Percentiles rank a stretch among this genome's conserved stretches.
These are phyloP conservation scores for Pyrenochaeta sp. DNA, from an alignment of 2,329 filamentous ascomycete genomes.

Conservation along the genomic window DNA sequence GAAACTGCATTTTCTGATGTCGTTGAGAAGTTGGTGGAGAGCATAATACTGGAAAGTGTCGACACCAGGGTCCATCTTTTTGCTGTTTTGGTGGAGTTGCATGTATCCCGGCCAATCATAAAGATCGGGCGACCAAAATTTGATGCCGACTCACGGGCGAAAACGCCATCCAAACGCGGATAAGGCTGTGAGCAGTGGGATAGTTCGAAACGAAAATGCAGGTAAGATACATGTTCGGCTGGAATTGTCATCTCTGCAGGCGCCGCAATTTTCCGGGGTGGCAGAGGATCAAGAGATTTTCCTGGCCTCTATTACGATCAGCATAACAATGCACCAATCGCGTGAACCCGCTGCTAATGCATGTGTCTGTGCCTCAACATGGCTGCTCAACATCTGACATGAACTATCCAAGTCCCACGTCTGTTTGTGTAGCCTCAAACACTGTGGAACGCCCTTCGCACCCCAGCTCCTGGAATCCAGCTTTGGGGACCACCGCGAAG, in stretches of 20 bases:
- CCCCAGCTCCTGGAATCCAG: neutral
- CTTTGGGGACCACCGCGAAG: neutral
- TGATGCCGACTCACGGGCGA: conserved; percentile 1
- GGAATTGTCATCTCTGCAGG: neutral
- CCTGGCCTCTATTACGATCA: no score
- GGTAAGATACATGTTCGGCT: neutral
- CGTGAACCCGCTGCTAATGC: neutral
- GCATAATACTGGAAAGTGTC: neutral
- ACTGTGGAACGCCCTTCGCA: neutral
- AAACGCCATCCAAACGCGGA: neutral
- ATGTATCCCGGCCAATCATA: neutral
- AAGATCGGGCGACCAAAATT: conserved; percentile 5
- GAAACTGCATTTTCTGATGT: neutral
- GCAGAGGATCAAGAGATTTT: no score
- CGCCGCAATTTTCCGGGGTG: no score
- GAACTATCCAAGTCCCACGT: neutral
- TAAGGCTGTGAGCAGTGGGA: neutral
- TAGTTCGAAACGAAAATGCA: neutral
- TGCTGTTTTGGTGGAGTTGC: neutral
- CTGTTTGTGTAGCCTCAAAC: neutral
- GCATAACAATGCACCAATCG: conserved; percentile 2
- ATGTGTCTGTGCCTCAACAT: neutral
- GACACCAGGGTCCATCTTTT: neutral
- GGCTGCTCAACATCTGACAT: neutral
- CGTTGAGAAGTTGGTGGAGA: neutral